phyloP scores from a whole-genome alignment of 495 filamentous ascomycete species.

The Penicillium argentinense region DNA sequence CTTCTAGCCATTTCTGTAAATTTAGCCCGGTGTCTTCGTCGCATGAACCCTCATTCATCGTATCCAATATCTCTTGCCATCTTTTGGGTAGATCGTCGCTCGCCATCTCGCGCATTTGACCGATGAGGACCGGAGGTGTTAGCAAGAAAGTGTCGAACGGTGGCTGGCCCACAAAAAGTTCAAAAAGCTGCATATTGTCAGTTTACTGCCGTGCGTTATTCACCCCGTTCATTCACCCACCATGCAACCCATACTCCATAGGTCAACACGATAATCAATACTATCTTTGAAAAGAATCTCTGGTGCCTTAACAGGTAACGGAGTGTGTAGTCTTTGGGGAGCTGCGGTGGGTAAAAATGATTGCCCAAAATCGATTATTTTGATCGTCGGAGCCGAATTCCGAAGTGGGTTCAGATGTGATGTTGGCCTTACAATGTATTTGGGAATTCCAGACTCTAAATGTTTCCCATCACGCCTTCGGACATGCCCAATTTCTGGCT shows the following conservation, averaged over 20 bases:
- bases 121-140: slow-evolving; percentile 30
- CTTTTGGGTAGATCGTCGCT: slow-evolving; percentile 31
- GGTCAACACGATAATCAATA: slow-evolving; percentile 42
- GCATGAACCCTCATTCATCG: slow-evolving; percentile 13
- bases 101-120: slow-evolving; percentile 35
- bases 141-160: slow-evolving; percentile 37
- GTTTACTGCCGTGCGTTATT: slow-evolving; percentile 1
- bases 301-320: slow-evolving; percentile 35
- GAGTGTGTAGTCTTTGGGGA: slow-evolving; percentile 35
- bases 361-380: slow-evolving; percentile 47
- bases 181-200: slow-evolving; percentile 37
- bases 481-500: slow-evolving; percentile 35
- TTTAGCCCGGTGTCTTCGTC: slow-evolving; percentile 18
- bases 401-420: slow-evolving; percentile 20
- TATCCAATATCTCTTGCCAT: slow-evolving; percentile 29
- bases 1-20: slow-evolving; percentile 39
- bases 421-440: slow-evolving; percentile 35
- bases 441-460: slow-evolving; percentile 31
- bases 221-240: slow-evolving; percentile 23
- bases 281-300: slow-evolving; percentile 42
- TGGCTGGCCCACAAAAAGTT: slow-evolving; percentile 37
- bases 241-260: slow-evolving; percentile 46
- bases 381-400: slow-evolving; percentile 20
- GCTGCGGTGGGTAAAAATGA: slow-evolving; percentile 29
- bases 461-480: slow-evolving; percentile 31